These are phyloP conservation scores for Populus hybrid DNA, from an alignment of 441 rosid genomes.

Conservation along the genomic window DNA sequence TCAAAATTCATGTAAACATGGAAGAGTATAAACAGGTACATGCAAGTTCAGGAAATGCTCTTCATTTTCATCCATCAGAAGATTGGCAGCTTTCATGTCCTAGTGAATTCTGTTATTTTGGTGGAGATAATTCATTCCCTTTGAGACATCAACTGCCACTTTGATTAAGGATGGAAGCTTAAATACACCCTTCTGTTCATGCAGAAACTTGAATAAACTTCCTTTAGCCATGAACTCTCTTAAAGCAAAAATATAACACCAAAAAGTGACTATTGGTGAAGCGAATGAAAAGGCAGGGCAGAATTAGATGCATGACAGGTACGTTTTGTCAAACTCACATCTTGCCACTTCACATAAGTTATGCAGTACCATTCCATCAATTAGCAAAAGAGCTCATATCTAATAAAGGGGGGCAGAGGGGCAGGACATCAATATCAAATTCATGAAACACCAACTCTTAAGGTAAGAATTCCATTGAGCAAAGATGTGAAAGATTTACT, in stretches of 20 bases:
- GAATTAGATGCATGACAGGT: no score
- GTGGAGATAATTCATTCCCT: no score
- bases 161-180: constrained; percentile 58
- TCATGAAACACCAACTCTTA: background rate
- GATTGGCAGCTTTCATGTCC: no score
- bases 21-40: background rate
- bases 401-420: background rate
- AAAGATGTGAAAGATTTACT: background rate
- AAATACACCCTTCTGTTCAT: constrained; percentile 77
- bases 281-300: no score
- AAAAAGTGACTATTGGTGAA: constrained; percentile 15
- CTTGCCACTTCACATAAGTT: no score
- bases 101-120: no score
- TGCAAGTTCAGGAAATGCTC: background rate
- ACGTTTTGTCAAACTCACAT: background rate
- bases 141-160: no score
- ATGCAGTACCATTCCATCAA: background rate
- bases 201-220: constrained; percentile 84
- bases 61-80: no score
- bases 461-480: background rate
- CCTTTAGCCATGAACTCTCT: constrained; percentile 89
- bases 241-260: constrained; percentile 21
- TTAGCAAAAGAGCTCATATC: background rate
- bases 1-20: background rate
- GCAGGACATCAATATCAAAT: background rate